Conservation (phyloP, 257 asterid genomes). For the Ophiorrhiza pumila region DNA sequence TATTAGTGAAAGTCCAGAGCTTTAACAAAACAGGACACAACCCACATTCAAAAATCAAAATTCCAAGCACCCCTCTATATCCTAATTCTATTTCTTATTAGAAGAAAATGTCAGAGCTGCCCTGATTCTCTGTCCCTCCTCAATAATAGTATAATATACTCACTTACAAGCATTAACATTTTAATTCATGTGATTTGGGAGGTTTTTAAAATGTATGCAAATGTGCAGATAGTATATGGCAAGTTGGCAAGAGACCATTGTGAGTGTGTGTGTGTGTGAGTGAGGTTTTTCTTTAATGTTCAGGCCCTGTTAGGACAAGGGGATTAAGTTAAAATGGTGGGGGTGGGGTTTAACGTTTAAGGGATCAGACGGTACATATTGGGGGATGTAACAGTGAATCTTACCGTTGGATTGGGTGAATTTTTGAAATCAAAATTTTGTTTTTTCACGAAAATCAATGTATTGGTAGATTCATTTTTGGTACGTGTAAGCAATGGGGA, state of each 20-base stretch:
- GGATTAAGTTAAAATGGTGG: neutral
- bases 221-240: neutral
- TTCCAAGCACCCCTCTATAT: conserved; percentile 3
- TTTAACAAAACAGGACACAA: conserved; percentile 27
- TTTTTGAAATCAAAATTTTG: conserved; percentile 35
- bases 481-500: conserved; percentile 29
- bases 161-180: neutral
- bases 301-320: neutral
- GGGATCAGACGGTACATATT: conserved; percentile 38
- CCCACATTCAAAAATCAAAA: conserved; percentile 47
- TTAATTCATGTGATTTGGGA: neutral
- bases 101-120: conserved; percentile 46
- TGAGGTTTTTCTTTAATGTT: neutral
- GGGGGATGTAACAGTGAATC: conserved; percentile 37
- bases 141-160: neutral
- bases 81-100: conserved; percentile 18
- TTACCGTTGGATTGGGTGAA: conserved; percentile 58
- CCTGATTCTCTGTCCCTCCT: conserved; percentile 1
- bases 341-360: no score
- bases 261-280: conserved; percentile 1
- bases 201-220: conserved; percentile 2
- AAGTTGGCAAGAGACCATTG: neutral
- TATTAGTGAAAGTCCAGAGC: conserved; percentile 19
- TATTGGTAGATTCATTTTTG: conserved; percentile 25
- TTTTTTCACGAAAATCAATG: conserved; percentile 16